Evolutionary conservation across 2,329 filamentous ascomycete genomes (phyloP), one percentile per base, ranked within the genome.

Genomic region (Paecilomyces variotii): DNA sequence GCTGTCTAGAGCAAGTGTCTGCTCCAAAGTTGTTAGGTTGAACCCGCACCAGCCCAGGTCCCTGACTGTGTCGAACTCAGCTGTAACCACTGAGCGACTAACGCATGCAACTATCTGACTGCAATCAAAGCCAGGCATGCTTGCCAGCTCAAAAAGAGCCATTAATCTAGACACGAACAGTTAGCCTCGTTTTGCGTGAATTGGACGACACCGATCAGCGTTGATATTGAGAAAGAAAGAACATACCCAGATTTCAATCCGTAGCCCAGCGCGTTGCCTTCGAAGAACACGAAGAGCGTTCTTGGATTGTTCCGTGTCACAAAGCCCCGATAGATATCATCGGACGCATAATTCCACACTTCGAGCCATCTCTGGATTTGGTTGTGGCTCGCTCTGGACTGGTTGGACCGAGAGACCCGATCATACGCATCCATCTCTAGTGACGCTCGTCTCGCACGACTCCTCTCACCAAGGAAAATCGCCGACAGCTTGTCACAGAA

Each of bases 381-480:
- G 61, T 60, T 58, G 59, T 64, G 59, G 14, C 59, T 58, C 32
- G 58, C 50, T 30, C 66, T 64, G 59, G 67, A 64, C 60, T 66
- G 65, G 64, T 70, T 69, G 63, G 68, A 70, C 63, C 64, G 64
- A 57, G 60, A 64, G 56, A 63, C 62, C 66, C 68, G 64, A 63
- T 58, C 61, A 63, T 74, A 79, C 86, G 87, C 85, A 93, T 85
- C 87, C 86, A 89, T 86, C 84, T 88, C 87, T 85, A 88, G 85
- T 85, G 90, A 93, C 88, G 85, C 88, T 85, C 86, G 83, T 81
- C 80, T 79, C 76, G 79, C 84, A 82, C 80, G 77, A 79, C 86
- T 87, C 89, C 88, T 87, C 91, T 95, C 91, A 96, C 90, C 92
- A 84, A 88, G 89, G 86, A 97, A 96, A 82, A 90, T 88, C 81